Conservation (phyloP, 208 protist genomes). For the Leishmania braziliensis region DNA sequence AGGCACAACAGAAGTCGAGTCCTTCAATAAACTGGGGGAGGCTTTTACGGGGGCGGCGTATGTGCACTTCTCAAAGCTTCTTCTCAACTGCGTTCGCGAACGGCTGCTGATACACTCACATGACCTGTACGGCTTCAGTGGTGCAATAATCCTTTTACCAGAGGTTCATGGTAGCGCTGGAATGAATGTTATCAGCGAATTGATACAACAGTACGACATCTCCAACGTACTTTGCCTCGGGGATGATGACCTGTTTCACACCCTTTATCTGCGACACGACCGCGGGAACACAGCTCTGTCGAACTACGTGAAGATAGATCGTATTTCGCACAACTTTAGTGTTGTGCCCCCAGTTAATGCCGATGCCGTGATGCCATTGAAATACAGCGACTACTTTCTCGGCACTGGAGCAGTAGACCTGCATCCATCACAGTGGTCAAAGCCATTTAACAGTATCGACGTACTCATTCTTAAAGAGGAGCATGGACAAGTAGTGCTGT, state of each 20-base stretch:
- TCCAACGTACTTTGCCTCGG: conserved; percentile 71
- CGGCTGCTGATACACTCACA: conserved; percentile 50
- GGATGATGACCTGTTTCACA: conserved; percentile 80
- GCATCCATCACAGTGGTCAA: conserved; percentile 67
- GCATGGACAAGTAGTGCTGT: conserved; percentile 50
- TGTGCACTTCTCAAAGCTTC: conserved; percentile 57
- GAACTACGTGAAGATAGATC: conserved; percentile 52
- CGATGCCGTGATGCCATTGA: conserved; percentile 43
- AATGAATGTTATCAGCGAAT: conserved; percentile 64
- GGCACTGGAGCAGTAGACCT: conserved; percentile 63
- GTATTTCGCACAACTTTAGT: conserved; percentile 62
- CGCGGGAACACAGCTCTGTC: conserved; percentile 21
- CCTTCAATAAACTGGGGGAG: conserved; percentile 37
- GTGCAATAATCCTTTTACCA: conserved; percentile 72
- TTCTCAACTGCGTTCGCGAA: conserved; percentile 40
- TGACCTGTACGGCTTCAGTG: conserved; percentile 67
- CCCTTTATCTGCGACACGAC: conserved; percentile 43
- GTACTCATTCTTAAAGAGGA: conserved; percentile 73
- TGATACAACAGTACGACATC: conserved; percentile 64
- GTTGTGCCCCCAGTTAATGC: conserved; percentile 22
- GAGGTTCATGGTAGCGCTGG: conserved; percentile 66
- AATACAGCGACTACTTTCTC: conserved; percentile 73
- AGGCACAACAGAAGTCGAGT: conserved; percentile 65
- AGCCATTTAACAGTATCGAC: conserved; percentile 62
- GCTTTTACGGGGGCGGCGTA: conserved; percentile 57